Evolutionary conservation across 352 stramenopile genomes (phyloP).

Genomic region (Peronospora destructor): DNA sequence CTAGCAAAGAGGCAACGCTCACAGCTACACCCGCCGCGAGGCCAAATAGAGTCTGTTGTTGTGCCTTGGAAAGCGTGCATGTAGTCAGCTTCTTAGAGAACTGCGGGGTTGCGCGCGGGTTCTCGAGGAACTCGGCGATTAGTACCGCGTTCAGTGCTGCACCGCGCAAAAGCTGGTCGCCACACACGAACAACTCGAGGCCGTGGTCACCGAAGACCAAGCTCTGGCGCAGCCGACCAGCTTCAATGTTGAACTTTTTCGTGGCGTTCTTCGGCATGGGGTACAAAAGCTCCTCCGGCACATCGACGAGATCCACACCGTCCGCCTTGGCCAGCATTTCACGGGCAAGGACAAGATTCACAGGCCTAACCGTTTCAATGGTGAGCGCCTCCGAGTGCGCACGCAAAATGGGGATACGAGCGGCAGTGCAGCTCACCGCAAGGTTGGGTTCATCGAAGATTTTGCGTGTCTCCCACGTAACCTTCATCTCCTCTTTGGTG

Average conservation of each 20-base stretch:
- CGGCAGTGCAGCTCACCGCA: slow-evolving; percentile 89
- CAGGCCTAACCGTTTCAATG: slow-evolving; percentile 88
- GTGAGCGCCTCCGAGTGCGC: slow-evolving; percentile 96
- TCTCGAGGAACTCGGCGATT: slow-evolving; percentile 90
- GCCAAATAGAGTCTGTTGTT: slow-evolving; percentile 25
- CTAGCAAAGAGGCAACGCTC: slow-evolving; percentile 35
- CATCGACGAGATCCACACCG: slow-evolving; percentile 93
- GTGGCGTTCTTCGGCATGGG: slow-evolving; percentile 96
- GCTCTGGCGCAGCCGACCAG: slow-evolving; percentile 90
- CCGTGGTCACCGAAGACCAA: slow-evolving; percentile 94
- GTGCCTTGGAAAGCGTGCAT: slow-evolving; percentile 31
- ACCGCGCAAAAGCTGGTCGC: slow-evolving; percentile 94
- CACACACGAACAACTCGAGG: slow-evolving; percentile 96
- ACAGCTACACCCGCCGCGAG: slow-evolving; percentile 33
- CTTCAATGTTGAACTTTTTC: slow-evolving; percentile 97
- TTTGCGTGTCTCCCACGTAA: slow-evolving; percentile 97
- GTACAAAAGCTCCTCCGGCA: slow-evolving; percentile 81
- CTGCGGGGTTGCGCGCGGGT: slow-evolving; percentile 47
- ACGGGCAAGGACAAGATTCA: slow-evolving; percentile 80
- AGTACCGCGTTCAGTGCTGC: slow-evolving; percentile 96
- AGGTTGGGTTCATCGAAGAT: slow-evolving; percentile 90
- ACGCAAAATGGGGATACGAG: slow-evolving; percentile 94
- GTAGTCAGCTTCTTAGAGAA: slow-evolving; percentile 58
- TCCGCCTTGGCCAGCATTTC: slow-evolving; percentile 79
- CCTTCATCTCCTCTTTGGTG: slow-evolving; percentile 99